Evolutionary conservation across 2,329 filamentous ascomycete genomes (phyloP), one percentile per base, ranked within the genome.

Genomic region (Penicillium sp.): DNA sequence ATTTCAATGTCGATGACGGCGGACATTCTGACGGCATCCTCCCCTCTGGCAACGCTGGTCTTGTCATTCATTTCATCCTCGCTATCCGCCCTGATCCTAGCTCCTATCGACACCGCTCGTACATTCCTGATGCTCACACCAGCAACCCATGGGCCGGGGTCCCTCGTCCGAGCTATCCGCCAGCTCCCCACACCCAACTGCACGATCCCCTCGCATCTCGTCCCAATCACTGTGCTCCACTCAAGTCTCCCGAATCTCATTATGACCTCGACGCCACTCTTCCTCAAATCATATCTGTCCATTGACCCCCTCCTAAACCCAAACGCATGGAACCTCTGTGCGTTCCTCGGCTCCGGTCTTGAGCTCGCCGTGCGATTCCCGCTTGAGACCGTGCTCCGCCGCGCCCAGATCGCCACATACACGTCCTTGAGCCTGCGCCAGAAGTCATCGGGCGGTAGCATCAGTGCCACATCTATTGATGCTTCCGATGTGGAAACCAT

Each of bases 301-400:
- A 86, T 97, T 65, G 91, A 96, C 71, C 89, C 89, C 25, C 82
- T 94, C 53, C 77, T 88, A 31, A 91, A 90, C 6, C 92, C 94
- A 0, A 86, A 86, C 41, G 83, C 89, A 15, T 97, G 95, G 79
- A 90, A 88, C 21, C 70, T 96, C 44, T 85, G 86, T 67, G 90
- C 90, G 50, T 96, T 97, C 74, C 80, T 90, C 62, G 86, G 90
- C 15, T 91, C 90, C 3, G 86, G 87, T 0, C 80, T 86, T 2
- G 92, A 96, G 46, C 83, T 97, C 32, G 89, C 94, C 65, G 74
- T 96, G 62, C 92, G 93, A 67, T 84, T 97, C 13, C 94, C 94
- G 0, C 79, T 97, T 5, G 94, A 99, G 75, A 97, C 93, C 0
- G 89, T 96, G 16, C 82, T 97, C 8, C 87, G 94, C 46, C 85